Percentiles rank a stretch among this genome's conserved stretches.
phyloP scores from a whole-genome alignment of 768 basidiomycete species.

The Boletus rufocinnamomeus region DNA sequence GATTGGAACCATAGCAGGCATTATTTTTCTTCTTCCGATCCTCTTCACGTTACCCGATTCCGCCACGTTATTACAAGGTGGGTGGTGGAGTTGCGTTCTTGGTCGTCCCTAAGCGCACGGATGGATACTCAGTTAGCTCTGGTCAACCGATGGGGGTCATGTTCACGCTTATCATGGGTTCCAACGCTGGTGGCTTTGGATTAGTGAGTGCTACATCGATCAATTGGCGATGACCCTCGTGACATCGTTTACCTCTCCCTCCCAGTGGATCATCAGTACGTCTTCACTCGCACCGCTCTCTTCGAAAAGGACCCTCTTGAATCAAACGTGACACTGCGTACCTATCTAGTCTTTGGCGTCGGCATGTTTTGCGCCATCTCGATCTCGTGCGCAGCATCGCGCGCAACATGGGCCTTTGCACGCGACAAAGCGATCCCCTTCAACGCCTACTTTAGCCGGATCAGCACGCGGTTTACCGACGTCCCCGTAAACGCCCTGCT shows the following conservation, averaged over 20 bases:
- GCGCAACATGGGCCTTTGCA: conserved; percentile 72
- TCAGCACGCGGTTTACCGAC: conserved; percentile 43
- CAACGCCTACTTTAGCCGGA: conserved; percentile 46
- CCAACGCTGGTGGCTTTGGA: conserved; percentile 60
- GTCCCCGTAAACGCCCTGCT: conserved; percentile 63
- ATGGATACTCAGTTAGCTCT: conserved; percentile 45
- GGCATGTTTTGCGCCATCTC: conserved; percentile 67
- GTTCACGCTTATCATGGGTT: conserved; percentile 64
- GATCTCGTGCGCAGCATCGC: conserved; percentile 64
- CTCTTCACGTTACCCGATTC: conserved; percentile 66
- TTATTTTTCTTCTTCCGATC: conserved; percentile 62
- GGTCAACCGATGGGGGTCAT: conserved; percentile 67
- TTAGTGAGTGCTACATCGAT: conserved; percentile 41
- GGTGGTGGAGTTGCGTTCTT: conserved; percentile 4
- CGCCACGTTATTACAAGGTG: conserved; percentile 51
- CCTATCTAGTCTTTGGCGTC: conserved; percentile 48
- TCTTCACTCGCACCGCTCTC: not conserved
- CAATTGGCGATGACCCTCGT: conserved; percentile 2
- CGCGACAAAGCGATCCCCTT: conserved; percentile 67
- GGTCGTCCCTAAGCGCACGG: conserved; percentile 2
- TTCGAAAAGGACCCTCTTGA: not conserved
- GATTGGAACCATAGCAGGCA: conserved; percentile 50
- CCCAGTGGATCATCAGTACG: conserved; percentile 46
- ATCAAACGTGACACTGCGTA: not conserved
- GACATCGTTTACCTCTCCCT: not conserved